Evolutionary conservation across 192 early-diverging fungal genomes (phyloP).

Genomic region (Funneliformis mosseae): DNA sequence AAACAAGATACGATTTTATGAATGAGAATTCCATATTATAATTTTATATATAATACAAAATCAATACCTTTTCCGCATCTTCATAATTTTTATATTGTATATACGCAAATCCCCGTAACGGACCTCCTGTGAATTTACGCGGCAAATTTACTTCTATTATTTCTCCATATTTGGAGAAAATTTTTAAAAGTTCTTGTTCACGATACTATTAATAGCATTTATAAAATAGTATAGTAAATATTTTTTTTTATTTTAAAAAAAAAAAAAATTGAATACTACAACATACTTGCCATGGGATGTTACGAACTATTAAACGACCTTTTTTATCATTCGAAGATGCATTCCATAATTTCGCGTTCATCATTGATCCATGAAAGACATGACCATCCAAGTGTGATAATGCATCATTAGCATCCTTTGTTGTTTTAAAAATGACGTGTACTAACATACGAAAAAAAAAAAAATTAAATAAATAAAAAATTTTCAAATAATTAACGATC

Average conservation of each 20-base stretch:
- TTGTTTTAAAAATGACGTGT: constrained; percentile 49
- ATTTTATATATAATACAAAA: background rate
- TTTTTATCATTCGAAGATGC: constrained; percentile 54
- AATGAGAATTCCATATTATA: background rate
- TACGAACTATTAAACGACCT: constrained; percentile 84
- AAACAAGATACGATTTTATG: background rate
- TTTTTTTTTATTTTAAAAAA: too few species aligned
- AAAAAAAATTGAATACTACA: background rate
- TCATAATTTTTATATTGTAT: constrained; percentile 76
- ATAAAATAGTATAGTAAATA: background rate
- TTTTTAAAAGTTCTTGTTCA: constrained; percentile 63
- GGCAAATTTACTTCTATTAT: constrained; percentile 76
- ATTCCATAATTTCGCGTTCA: constrained; percentile 43
- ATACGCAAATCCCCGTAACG: constrained; percentile 87
- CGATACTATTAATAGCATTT: constrained; percentile 40
- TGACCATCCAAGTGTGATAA: constrained; percentile 68
- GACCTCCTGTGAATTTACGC: constrained; percentile 71
- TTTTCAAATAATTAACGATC: too few species aligned
- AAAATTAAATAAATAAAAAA: background rate
- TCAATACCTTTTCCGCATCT: constrained; percentile 61
- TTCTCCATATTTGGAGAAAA: constrained; percentile 69
- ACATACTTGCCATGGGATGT: constrained; percentile 74
- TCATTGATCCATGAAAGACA: constrained; percentile 72
- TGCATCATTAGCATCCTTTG: constrained; percentile 56
- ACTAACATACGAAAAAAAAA: constrained; percentile 38